Evolutionary conservation across 108 stramenopile species (phyloP), one percentile per base, ranked within the genome.

Genomic region (Stephanodiscus minutulus): DNA sequence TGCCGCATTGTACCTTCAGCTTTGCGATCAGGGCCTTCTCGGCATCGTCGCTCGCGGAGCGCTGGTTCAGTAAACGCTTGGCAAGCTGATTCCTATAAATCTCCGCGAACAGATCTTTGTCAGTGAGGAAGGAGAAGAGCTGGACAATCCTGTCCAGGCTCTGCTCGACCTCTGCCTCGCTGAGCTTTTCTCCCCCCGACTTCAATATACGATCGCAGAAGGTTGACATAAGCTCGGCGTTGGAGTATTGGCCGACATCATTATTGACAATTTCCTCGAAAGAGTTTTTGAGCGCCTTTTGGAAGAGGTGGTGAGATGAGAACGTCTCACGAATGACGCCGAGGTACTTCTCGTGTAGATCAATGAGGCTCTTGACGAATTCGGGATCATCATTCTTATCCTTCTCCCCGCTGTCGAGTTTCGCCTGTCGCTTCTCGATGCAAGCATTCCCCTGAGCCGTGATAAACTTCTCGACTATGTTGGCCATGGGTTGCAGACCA

Each of bases 71-170:
- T 54, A 99, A 85, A 17, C 99, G 96, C 83, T 97, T 98, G 25
- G 98, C 95, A 61, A 99, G 88, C 77, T 98, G 98, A 70, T 98
- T 96, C 21, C 98, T 87, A 76, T 98, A 98, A 59, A 98, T 98
- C 68, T 99, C 99, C 17, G 95, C 97, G 86, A 99, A 99, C 66
- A 97, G 78, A 77, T 99, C 99, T 89, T 99, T 99, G 73, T 99
- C 99, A 2, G 95, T 93, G 35, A 99, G 80, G 78, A 98, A 99
- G 7, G 93, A 90, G 71, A 99, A 99, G 12, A 99, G 83, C 82
- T 97, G 92, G 22, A 99, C 98, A 68, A 97, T 92, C 18, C 91
- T 87, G 49, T 97, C 96, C 59, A 99, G 68, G 70, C 74, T 90
- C 56, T 90, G 85, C 76, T 99, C 99, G 20, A 98, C 95, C 72